Base-by-base conservation (phyloP, 106 monocot genomes). In the Hemerocallis citrina region DNA sequence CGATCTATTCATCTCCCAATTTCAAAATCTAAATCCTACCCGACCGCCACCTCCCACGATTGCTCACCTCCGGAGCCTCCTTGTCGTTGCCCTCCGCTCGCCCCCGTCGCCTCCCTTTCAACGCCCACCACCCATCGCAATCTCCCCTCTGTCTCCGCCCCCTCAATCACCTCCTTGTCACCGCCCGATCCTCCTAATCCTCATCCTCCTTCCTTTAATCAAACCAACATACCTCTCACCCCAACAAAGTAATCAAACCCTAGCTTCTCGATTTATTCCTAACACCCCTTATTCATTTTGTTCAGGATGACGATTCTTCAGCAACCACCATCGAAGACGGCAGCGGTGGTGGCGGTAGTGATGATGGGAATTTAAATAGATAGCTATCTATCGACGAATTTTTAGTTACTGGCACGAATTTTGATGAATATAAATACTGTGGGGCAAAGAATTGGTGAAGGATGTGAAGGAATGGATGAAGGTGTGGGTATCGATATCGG, bases 391-490 rank as follows among this genome's bases (percentile, higher is more conserved):
- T n/a, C n/a, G n/a, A n/a, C n/a, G n/a, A n/a, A n/a, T n/a, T n/a
- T n/a, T n/a, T n/a, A n/a, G n/a, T n/a, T n/a, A n/a, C n/a, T n/a
- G n/a, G n/a, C n/a, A n/a, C n/a, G n/a, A n/a, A n/a, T n/a, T n/a
- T n/a, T n/a, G n/a, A n/a, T n/a, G 42, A 34, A 19, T 28, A 4
- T 67, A 5, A 8, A 11, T 10, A 11, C 2, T 11, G 24, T 7
- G 4, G 61, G 45, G 14, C 27, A 61, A 8, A 8, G 57, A 9
- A 36, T 64, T 24, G 73, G 59, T 59, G 39, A 40, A 59, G 31
- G 76, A 88, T 64, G 83, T 88, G 11, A 80, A 77, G 56, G 70
- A 68, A 21, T 64, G 72, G 81, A 78, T 89, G 84, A 72, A 32
- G 6, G 33, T 72, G 5, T 78, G 72, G 38, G 65, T 85, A 40